These are phyloP conservation scores for Amniculicola lignicola DNA, from an alignment of 495 filamentous ascomycete species.

Conservation along the genomic window DNA sequence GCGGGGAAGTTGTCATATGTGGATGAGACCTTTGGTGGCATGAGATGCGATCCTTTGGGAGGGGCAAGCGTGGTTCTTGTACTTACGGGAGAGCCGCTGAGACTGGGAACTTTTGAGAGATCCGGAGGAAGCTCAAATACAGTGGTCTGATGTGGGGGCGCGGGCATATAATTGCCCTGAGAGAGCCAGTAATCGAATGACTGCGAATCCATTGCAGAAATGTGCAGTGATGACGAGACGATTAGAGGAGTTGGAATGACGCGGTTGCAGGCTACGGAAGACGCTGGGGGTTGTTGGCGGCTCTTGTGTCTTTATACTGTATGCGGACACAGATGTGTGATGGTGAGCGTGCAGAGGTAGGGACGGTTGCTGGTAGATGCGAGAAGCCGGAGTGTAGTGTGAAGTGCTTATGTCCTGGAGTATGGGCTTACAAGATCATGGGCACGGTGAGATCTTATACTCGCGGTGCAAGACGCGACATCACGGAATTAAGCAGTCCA, in stretches of 20 bases:
- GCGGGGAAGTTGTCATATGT: slow-evolving; percentile 30
- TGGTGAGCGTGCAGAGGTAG: not conserved
- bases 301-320: not conserved
- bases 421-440: slow-evolving; percentile 24
- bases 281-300: not conserved
- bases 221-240: slow-evolving; percentile 10
- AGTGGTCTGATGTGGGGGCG: slow-evolving; percentile 30
- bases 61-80: too few relatives aligned
- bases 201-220: slow-evolving; percentile 32
- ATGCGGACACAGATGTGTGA: too few relatives aligned
- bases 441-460: slow-evolving; percentile 30
- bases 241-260: slow-evolving; percentile 1
- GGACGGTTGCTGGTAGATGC: not conserved
- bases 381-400: not conserved
- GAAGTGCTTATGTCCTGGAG: slow-evolving; percentile 19
- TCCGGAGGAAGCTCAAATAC: slow-evolving; percentile 33
- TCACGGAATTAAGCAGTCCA: slow-evolving; percentile 28
- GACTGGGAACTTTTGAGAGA: slow-evolving; percentile 30
- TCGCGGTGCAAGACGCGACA: slow-evolving; percentile 4
- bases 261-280: not conserved
- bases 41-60: not conserved
- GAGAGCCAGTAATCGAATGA: slow-evolving; percentile 34
- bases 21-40: slow-evolving; percentile 27
- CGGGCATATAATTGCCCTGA: slow-evolving; percentile 27
- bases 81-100: slow-evolving; percentile 35